Evolutionary conservation across 192 early-diverging fungal species (phyloP), one percentile per base, ranked within the genome.

Genomic region (Entomortierella lignicola): DNA sequence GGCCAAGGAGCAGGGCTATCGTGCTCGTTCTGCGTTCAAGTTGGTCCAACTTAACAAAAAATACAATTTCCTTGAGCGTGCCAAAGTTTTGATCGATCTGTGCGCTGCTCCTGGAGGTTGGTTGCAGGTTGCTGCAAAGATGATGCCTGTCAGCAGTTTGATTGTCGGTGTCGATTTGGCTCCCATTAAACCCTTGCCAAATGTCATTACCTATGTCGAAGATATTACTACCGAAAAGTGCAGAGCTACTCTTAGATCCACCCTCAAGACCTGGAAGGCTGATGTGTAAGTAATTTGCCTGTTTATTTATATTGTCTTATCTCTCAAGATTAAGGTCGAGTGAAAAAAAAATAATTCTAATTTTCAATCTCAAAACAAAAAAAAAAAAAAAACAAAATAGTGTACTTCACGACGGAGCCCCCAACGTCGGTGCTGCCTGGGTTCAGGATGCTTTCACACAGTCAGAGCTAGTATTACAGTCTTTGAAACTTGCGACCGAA

Each of bases 31-130:
- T 55, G 98, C 98, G 66, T 99, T 96, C 90, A 99, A 99, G 89
- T 89, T 99, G 48, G 96, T 99, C 69, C 98, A 99, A 84, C 89
- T 99, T 53, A 99, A 99, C 89, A 97, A 97, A 85, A 98, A 99
- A 82, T 99, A 95, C 85, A 94, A 93, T 85, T 98, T 99, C 80
- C 80, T 99, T 27, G 94, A 95, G 61, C 91, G 93, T 11, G 85
- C 97, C 29, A 91, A 92, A 69, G 91, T 91, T 50, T 85, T 97
- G 34, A 93, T 99, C 64, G 98, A 99, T 92, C 89, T 99, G 34
- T 99, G 98, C 80, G 98, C 98, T 58, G 98, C 98, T 12, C 98
- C 98, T 20, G 97, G 98, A 84, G 95, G 97, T 71, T 99, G 97
- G 89, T 89, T 97, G 66, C 98, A 99, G 83, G 97, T 99, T 5